Evolutionary conservation across 108 stramenopile genomes (phyloP).

Genomic region (Skeletonema costatum): DNA sequence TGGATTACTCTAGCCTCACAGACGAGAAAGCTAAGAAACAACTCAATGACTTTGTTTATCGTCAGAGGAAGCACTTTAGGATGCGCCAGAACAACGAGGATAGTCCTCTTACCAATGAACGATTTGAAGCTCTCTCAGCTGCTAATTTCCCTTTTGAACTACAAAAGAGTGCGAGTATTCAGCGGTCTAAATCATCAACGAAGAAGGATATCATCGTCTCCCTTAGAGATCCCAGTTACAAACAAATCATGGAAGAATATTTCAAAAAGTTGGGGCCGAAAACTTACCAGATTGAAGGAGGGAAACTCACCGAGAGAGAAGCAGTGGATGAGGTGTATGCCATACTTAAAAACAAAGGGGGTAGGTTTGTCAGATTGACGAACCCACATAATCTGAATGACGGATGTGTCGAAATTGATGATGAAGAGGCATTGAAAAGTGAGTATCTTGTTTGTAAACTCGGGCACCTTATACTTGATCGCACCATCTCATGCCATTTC

Average conservation of each 20-base stretch:
- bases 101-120: background rate
- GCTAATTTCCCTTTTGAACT: background rate
- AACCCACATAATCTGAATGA: background rate
- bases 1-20: background rate
- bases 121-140: background rate
- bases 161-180: background rate
- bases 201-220: background rate
- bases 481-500: background rate
- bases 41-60: background rate
- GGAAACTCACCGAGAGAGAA: background rate
- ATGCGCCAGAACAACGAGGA: background rate
- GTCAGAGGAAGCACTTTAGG: background rate
- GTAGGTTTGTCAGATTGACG: background rate
- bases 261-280: background rate
- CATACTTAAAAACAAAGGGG: background rate
- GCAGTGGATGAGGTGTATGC: background rate
- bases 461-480: background rate
- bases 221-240: background rate
- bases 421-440: background rate
- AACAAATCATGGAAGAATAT: background rate
- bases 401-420: background rate
- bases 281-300: background rate
- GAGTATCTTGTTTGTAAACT: background rate
- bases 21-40: background rate
- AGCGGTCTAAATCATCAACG: background rate